Percentiles rank a stretch among this genome's conserved stretches.
Conservation (phyloP, 768 basidiomycete species). For the Aureoboletus auriporus region DNA sequence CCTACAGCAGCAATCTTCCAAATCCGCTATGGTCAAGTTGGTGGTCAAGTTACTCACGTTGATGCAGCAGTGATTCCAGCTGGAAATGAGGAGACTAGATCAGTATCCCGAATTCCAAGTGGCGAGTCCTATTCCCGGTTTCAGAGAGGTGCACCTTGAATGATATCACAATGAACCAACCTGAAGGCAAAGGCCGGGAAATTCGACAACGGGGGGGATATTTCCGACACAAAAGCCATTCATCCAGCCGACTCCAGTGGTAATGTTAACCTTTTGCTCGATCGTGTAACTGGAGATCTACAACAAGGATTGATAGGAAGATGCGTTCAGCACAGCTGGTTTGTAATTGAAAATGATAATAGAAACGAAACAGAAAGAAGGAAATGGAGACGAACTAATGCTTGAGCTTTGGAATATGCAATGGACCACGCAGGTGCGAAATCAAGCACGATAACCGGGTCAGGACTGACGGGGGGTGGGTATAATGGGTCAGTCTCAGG, state of each 20-base stretch:
- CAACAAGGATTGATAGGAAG: not conserved
- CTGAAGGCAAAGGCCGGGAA: constrained; percentile 72
- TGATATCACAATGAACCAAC: constrained; percentile 26
- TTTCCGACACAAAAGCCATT: constrained; percentile 70
- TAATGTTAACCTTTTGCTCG: constrained; percentile 60
- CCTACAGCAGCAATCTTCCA: constrained; percentile 27
- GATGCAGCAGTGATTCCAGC: constrained; percentile 80
- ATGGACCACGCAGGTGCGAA: constrained; percentile 50
- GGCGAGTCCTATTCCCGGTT: constrained; percentile 54
- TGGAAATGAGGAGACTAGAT: constrained; percentile 77
- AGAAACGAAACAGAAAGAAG: too few species aligned
- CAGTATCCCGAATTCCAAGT: constrained; percentile 71
- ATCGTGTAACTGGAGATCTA: constrained; percentile 50
- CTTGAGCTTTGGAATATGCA: constrained; percentile 57
- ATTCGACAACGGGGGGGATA: constrained; percentile 48
- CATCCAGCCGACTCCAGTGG: constrained; percentile 52
- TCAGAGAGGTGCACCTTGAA: not conserved
- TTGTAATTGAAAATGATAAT: too few species aligned
- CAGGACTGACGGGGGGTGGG: constrained; percentile 51
- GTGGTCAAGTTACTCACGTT: constrained; percentile 47
- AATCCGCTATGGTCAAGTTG: not conserved
- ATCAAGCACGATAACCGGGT: constrained; percentile 39
- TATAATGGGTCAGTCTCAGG: constrained; percentile 49
- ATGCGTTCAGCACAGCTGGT: too few species aligned
- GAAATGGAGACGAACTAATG: constrained; percentile 37